Base-by-base conservation (phyloP, 2,329 filamentous ascomycete species). In the Clarireedia homoeocarpa region DNA sequence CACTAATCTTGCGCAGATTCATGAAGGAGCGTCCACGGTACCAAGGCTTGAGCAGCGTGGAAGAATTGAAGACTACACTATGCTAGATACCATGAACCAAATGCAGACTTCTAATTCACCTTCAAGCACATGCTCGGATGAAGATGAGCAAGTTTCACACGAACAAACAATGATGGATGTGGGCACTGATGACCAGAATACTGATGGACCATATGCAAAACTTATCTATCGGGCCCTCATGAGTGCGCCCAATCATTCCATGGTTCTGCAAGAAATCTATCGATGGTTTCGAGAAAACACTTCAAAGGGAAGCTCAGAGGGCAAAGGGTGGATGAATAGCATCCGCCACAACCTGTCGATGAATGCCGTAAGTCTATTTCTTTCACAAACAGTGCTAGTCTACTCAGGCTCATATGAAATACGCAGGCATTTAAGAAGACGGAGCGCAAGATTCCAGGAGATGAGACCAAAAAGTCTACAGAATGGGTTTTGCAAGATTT, bases 321-420 rank as follows among this genome's bases (percentile, higher is more conserved):
- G 72, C 12, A 86, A 84, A 64, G 92, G 91, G 9, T 97, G 92
- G 92, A 88, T 92, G 72, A 97, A 96, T 71, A 95, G 89, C 69
- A 95, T 97, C 62, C 83, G 92, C 2, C 92, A 97, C 71, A 97
- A 97, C 64, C 75, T 97, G 6, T 96, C 90, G 48, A 96, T 97
- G 91, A 97, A 97, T 65, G 79, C 80, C 59, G 92, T 96, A 82
- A 73, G 83, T 77, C 48, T 38, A 14, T n/a, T 36, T 4, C 30
- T 34, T 34, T 34, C 20, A 34, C 30, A 12, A 9, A 34, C 9
- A 34, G 10, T 12, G n/a, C 72, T 72, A 15, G 42, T 45, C 51
- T n/a, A 39, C 38, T 38, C 6, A 38, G 51, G 45, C 40, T 57
- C 30, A 60, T 40, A 48, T 9, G 4, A 48, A 26, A 7, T 17